Evolutionary conservation across 352 stramenopile genomes (phyloP), one percentile per base, ranked within the genome.

Genomic region (Phytophthora sp.): DNA sequence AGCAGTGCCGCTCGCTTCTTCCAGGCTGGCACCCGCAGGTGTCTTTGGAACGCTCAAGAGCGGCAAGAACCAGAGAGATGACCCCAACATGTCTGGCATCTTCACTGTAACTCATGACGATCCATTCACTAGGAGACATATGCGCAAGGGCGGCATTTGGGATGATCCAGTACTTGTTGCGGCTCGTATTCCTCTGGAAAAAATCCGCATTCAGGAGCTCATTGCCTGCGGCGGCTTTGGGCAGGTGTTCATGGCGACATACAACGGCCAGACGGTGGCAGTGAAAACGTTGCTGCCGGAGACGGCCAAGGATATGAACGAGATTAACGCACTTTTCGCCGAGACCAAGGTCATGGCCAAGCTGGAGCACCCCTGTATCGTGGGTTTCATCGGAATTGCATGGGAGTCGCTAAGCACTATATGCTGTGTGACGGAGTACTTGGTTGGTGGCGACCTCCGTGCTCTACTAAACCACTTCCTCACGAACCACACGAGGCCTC

Each of bases 331-430:
- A 1, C 76, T 91, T 11, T 71, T 86, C 6, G 58, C 50, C 0
- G 84, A 92, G 48, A 77, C 81, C 13, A 83, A 87, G 54, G 52
- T 88, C 31, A 80, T 90, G 68, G 72, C 79, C 0, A 68, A 64
- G 30, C 54, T 92, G 15, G 72, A 87, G 13, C 84, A 92, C 56
- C 66, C 72, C 31, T 80, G 76, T 38, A 86, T 92, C 32, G 79
- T 92, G 7, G 59, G 50, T 17, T 90, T 92, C 31, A 65, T 91
- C 21, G 84, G 82, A 4, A 81, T 90, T 18, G 81, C 79, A 12
- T 92, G 83, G 80, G 72, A 77, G 9, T 70, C 65, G 28, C 61
- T 81, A 39, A 74, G 54, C 23, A 62, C 69, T 26, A 51, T 82
- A 38, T 79, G 73, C 50, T 75, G 76, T 50, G 74, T 89, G 26